Evolutionary conservation across 805 yeast genomes (phyloP), one percentile per base, ranked within the genome.

Genomic region (Yamadazyma akitaensis): DNA sequence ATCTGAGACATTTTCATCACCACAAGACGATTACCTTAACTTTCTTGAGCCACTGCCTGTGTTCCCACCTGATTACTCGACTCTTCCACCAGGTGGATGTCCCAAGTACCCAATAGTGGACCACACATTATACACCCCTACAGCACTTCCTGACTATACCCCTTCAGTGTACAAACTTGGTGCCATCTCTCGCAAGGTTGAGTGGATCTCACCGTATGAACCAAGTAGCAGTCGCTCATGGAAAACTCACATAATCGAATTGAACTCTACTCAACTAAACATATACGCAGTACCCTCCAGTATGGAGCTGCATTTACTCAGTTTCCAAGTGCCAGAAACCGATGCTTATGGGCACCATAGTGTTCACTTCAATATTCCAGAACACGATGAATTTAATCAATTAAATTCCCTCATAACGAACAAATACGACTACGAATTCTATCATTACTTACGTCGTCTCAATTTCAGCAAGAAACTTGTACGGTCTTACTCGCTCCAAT

Each of bases 181-280:
- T 0, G 56, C 77, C 1, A 74, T 84, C 1, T 61, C 77, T 6
- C 71, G 90, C 55, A 91, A 90, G 59, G 57, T 76, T 40, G 97
- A 90, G 63, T 81, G 90, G 84, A 51, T 80, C 1, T 76, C 88
- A 3, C 97, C 97, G 0, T 85, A 83, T 59, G 90, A 85, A 54
- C 70, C 81, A 2, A 75, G 95, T 0, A 73, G 81, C 2, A 62
- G 72, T 8, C 72, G 96, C 51, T 75, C 79, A 10, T 91, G 98
- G 98, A 76, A 73, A 54, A 70, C 76, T 37, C 76, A 76, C 37
- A 70, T 85, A 18, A 72, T 88, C 63, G 95, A 86, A 58, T 69
- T 91, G 42, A 89, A 91, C 70, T 87, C 92, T 16, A 91, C 97
- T 1, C 96, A 88, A 65, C 67, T 91, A 31, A 86, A 86, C 62